Evolutionary conservation across 2,329 filamentous ascomycete genomes (phyloP).

Genomic region (Arthrobotrys pseudoclavata): DNA sequence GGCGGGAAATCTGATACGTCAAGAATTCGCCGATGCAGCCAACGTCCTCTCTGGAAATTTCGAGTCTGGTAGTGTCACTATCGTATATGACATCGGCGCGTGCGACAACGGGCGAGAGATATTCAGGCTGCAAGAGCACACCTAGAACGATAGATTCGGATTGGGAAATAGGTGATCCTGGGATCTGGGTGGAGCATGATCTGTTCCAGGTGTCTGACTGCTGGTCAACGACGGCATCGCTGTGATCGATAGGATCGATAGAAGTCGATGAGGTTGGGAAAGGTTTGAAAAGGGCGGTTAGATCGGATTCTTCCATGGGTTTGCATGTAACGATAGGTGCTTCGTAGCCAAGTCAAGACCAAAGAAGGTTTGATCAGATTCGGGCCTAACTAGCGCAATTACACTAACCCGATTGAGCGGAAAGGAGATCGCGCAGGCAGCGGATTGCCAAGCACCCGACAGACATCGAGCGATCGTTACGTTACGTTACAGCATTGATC

Average conservation of each 20-base stretch:
- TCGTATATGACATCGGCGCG: conserved; percentile 50
- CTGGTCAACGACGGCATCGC: conserved; percentile 1
- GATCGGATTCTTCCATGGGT: conserved; percentile 21
- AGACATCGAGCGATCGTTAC: too few relatives aligned
- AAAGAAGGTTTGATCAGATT: too few relatives aligned
- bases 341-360: not conserved
- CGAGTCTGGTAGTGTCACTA: not conserved
- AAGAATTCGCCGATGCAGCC: conserved; percentile 43
- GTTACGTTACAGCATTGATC: too few relatives aligned
- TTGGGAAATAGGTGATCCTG: conserved; percentile 3
- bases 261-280: not conserved
- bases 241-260: not conserved
- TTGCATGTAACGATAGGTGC: conserved; percentile 6
- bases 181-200: conserved; percentile 34
- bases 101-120: conserved; percentile 46
- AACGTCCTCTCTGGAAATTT: not conserved
- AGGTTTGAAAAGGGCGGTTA: conserved; percentile 34
- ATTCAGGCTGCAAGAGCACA: conserved; percentile 57
- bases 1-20: conserved; percentile 17
- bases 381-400: too few relatives aligned
- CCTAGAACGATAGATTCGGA: conserved; percentile 31
- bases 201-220: conserved; percentile 14
- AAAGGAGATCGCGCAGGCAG: not conserved
- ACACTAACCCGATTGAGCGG: too few relatives aligned
- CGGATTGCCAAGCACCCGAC: not conserved